phyloP scores from a whole-genome alignment of 2,329 filamentous ascomycete genomes.

The Colletotrichum tanaceti region DNA sequence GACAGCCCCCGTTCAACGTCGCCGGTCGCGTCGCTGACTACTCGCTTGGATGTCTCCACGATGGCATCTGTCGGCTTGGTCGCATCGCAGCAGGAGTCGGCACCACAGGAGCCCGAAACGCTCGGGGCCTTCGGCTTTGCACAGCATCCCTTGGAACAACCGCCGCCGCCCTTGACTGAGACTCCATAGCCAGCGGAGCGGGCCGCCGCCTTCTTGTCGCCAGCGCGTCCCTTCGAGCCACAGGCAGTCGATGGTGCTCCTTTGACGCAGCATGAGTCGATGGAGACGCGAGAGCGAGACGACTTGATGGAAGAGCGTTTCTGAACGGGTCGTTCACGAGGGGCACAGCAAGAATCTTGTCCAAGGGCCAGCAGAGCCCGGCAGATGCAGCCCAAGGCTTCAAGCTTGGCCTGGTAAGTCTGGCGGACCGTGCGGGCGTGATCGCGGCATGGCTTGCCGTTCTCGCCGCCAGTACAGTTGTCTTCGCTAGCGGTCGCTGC shows the following conservation, averaged over 20 bases:
- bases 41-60: not conserved
- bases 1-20: constrained; percentile 52
- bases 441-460: constrained; percentile 51
- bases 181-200: constrained; percentile 1
- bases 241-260: not conserved
- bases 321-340: constrained; percentile 44
- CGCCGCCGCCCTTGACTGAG: constrained; percentile 12
- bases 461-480: constrained; percentile 28
- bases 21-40: too few relatives aligned
- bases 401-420: constrained; percentile 56
- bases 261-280: constrained; percentile 45
- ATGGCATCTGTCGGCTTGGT: not conserved
- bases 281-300: constrained; percentile 41
- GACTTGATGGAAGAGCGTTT: constrained; percentile 45
- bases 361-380: constrained; percentile 63
- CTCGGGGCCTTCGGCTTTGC: constrained; percentile 14
- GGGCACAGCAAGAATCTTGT: constrained; percentile 62
- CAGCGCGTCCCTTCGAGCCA: not conserved
- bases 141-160: constrained; percentile 30
- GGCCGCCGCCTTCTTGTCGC: not conserved
- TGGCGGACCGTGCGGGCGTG: constrained; percentile 52
- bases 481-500: constrained; percentile 8
- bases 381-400: constrained; percentile 65
- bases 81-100: constrained; percentile 23
- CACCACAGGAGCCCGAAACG: constrained; percentile 33